A percentile compares a stretch with the other conserved stretches of the same genome.
phyloP scores from a whole-genome alignment of 805 yeast genomes.

The Komagataella mondaviorum region DNA sequence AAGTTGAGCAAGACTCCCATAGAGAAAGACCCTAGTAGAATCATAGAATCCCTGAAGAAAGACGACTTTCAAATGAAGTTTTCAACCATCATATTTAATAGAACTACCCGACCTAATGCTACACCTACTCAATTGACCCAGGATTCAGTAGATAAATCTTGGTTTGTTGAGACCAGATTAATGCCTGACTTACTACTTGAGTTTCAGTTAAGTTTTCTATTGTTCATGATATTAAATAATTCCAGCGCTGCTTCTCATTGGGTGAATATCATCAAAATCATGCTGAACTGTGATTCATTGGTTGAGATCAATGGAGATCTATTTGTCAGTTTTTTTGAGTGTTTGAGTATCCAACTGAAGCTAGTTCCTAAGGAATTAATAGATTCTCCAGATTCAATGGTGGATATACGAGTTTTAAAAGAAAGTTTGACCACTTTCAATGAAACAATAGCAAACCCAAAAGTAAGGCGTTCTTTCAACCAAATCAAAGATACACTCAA shows the following conservation, averaged over 20 bases:
- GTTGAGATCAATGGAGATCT: constrained; percentile 13
- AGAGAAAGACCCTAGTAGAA: constrained; percentile 9
- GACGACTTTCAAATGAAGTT: constrained; percentile 23
- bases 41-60: constrained; percentile 15
- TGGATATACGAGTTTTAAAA: not conserved
- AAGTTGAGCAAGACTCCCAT: constrained; percentile 11
- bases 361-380: constrained; percentile 17
- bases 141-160: constrained; percentile 45
- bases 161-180: constrained; percentile 29
- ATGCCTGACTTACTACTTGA: constrained; percentile 34
- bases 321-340: constrained; percentile 16
- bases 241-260: constrained; percentile 54
- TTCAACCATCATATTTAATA: constrained; percentile 26
- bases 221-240: constrained; percentile 42
- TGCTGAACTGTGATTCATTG: constrained; percentile 21
- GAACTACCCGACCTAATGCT: constrained; percentile 21
- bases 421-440: not conserved
- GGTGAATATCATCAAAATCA: constrained; percentile 34
- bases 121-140: constrained; percentile 28
- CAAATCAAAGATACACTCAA: not conserved
- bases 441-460: not conserved
- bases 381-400: not conserved
- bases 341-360: constrained; percentile 22
- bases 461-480: not conserved
- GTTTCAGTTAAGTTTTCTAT: constrained; percentile 35